Percentiles rank a stretch among this genome's conserved stretches.
These are phyloP conservation scores for Dinochytrium kinnereticum DNA, from an alignment of 371 early-diverging fungal species.

Conservation along the genomic window DNA sequence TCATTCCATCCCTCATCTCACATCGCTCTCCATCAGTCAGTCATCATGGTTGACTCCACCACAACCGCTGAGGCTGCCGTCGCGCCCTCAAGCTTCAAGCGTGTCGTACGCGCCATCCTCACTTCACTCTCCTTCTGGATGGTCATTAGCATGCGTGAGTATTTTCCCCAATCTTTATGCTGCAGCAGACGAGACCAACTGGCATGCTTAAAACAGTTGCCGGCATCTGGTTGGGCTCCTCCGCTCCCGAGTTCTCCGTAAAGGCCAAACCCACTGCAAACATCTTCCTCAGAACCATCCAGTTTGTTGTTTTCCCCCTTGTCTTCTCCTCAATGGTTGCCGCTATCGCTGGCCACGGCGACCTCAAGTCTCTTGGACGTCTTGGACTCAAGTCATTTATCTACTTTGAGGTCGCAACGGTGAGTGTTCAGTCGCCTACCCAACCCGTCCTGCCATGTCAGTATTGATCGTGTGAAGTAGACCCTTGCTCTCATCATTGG, in stretches of 20 bases:
- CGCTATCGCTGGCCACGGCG: slow-evolving; percentile 80
- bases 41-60: no score
- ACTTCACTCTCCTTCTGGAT: slow-evolving; percentile 23
- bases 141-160: slow-evolving; percentile 9
- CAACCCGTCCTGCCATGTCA: no score
- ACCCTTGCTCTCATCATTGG: slow-evolving; percentile 73
- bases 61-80: no score
- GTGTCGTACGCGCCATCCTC: not conserved
- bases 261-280: slow-evolving; percentile 33
- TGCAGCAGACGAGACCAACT: slow-evolving; percentile 34
- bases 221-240: slow-evolving; percentile 68
- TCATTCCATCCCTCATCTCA: no score
- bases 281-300: slow-evolving; percentile 66
- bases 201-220: slow-evolving; percentile 37
- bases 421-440: no score
- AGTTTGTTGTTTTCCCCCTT: slow-evolving; percentile 69
- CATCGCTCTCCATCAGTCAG: no score
- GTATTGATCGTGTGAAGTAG: no score
- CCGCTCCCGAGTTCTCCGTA: slow-evolving; percentile 57
- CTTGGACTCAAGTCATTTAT: slow-evolving; percentile 37
- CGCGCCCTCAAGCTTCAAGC: not conserved
- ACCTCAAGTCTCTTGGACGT: slow-evolving; percentile 58
- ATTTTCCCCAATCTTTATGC: not conserved
- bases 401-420: slow-evolving; percentile 44
- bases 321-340: slow-evolving; percentile 75